phyloP scores from a whole-genome alignment of 805 yeast genomes.

The Naumovozyma dairenensis region DNA sequence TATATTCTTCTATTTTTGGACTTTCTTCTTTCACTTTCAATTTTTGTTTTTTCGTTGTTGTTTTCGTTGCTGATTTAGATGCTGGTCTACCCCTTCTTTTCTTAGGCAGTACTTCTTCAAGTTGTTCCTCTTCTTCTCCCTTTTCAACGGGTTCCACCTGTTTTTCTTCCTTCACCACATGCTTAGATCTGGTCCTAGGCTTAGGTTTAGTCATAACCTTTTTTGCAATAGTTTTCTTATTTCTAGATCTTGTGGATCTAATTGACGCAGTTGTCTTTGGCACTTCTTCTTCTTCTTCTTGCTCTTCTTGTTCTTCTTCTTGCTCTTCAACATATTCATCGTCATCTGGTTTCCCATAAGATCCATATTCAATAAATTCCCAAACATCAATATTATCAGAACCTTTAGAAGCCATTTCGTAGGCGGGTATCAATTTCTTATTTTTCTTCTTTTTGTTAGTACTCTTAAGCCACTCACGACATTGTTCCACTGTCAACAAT shows the following conservation, averaged over 20 bases:
- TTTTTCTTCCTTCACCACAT: slow-evolving; percentile 27
- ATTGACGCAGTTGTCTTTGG: slow-evolving; percentile 6
- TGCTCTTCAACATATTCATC: slow-evolving; percentile 27
- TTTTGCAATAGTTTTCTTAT: slow-evolving; percentile 7
- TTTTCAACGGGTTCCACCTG: slow-evolving; percentile 8
- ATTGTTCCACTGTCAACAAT: slow-evolving; percentile 14
- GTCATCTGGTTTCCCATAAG: slow-evolving; percentile 23
- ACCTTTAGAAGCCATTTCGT: slow-evolving; percentile 40
- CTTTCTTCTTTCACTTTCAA: slow-evolving; percentile 5
- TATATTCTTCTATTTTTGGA: slow-evolving; percentile 10
- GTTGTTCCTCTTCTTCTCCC: slow-evolving; percentile 6
- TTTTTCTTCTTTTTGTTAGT: slow-evolving; percentile 38
- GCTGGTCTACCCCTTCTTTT: slow-evolving; percentile 6
- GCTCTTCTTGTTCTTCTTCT: slow-evolving; percentile 22
- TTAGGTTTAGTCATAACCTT: no score
- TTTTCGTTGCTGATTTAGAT: slow-evolving; percentile 4
- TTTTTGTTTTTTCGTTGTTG: slow-evolving; percentile 4
- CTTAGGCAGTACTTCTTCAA: slow-evolving; percentile 5
- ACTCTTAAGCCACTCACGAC: slow-evolving; percentile 17
- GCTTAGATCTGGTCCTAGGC: no score
- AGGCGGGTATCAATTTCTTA: slow-evolving; percentile 37
- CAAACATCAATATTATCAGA: slow-evolving; percentile 26
- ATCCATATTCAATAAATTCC: slow-evolving; percentile 30
- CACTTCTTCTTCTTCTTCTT: slow-evolving; percentile 12
- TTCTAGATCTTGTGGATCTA: slow-evolving; percentile 13